Evolutionary conservation across 2,329 filamentous ascomycete genomes (phyloP), one percentile per base, ranked within the genome.

Genomic region (Aspergillus brasiliensis): DNA sequence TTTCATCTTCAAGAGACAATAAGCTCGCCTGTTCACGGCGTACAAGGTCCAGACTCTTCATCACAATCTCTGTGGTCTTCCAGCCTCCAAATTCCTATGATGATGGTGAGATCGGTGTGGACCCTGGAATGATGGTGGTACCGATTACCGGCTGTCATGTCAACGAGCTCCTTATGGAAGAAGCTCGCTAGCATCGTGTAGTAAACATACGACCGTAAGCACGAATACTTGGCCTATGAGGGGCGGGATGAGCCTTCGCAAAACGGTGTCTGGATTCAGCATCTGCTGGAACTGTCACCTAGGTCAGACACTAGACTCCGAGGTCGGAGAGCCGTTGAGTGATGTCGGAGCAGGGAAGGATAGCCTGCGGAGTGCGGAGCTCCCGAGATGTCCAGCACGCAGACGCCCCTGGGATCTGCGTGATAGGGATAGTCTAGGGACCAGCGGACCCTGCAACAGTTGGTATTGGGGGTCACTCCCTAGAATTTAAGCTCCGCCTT

Each of bases 261-360:
- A 57, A 23, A 44, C 21, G 46, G 40, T 34, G 11, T 34, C 31
- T 34, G 11, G 11, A 34, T 13, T 34, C 31, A 34, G 11, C 31
- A 34, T 34, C 31, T 47, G n/a, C 46, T 49, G 25, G 31, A 25
- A 10, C 13, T n/a, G 21, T 48, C 34, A 37, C 21, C 8, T 11
- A 44, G 38, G 80, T 38, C 44, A 40, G 28, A 31, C 19, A 13
- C 57, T 44, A 21, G 21, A 34, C 60, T 62, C 60, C 60, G 60
- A 62, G 55, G 49, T 62, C 60, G 60, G 60, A 60, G 60, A 51
- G 42, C 34, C 28, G 17, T 42, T 58, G 42, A 15, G 52, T 51
- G 34, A 57, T 17, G 21, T 42, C 51, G 51, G 51, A 34, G 34
- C 38, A 38, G 31, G 38, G 44, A 27, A 28, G 13, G 23, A 17